Percentiles rank a stretch among this genome's conserved stretches.
phyloP scores from a whole-genome alignment of 371 early-diverging fungal genomes.

The Dichotomocladium elegans region DNA sequence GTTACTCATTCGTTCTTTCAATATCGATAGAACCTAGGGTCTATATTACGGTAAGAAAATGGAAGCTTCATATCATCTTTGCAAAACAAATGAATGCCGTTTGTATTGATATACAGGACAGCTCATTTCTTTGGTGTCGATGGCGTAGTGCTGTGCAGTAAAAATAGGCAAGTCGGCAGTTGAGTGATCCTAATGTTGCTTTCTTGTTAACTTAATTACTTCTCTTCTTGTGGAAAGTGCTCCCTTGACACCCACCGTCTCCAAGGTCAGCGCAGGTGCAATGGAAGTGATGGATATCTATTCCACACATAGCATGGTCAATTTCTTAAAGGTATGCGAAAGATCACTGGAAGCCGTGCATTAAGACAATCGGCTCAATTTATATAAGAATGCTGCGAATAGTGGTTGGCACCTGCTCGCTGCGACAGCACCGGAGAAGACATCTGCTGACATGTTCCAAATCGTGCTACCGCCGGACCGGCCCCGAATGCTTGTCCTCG shows the following conservation, averaged over 20 bases:
- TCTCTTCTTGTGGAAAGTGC: no score
- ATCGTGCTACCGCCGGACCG: constrained; percentile 1
- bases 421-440: constrained; percentile 32
- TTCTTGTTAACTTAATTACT: neutral
- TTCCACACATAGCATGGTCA: constrained; percentile 41
- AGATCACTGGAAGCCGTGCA: neutral
- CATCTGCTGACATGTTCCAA: neutral
- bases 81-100: neutral
- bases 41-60: constrained; percentile 39
- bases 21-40: constrained; percentile 53
- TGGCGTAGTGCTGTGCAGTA: constrained; percentile 53
- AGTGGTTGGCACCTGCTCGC: constrained; percentile 58
- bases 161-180: constrained; percentile 30
- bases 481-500: constrained; percentile 56
- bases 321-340: constrained; percentile 42
- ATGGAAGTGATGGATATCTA: constrained; percentile 57
- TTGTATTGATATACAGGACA: constrained; percentile 37
- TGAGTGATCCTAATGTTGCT: neutral
- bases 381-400: neutral
- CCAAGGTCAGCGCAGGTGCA: constrained; percentile 65
- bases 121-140: constrained; percentile 59
- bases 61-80: neutral
- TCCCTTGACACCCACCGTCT: constrained; percentile 53
- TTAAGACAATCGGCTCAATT: neutral
- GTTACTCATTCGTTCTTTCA: neutral